Base-by-base conservation (phyloP, 1,284 basidiomycete species). In the Pyrrhoderma noxium region DNA sequence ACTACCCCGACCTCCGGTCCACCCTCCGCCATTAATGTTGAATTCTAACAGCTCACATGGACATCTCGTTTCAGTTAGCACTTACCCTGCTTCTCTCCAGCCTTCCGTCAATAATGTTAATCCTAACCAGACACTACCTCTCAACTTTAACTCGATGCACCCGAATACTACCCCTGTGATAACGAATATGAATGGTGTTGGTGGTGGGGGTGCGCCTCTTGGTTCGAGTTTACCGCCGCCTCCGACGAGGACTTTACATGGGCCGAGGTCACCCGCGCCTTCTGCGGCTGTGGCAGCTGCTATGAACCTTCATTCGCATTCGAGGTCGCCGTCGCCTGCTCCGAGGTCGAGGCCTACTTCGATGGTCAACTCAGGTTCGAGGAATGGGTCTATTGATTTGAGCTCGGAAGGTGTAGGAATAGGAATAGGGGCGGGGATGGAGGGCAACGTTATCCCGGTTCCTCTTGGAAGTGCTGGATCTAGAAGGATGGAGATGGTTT, bases 231-330 rank as follows among this genome's bases (percentile, higher is more conserved):
- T 36, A 66, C 71, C 85, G 21, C 79, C 76, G 0, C 80, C 82
- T 2, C 83, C 85, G 2, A 83, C 79, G 22, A 73, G 76, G 13
- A 77, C 77, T 1, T 82, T 81, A 1, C 73, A 82, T 51, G 85
- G 85, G 0, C 85, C 85, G 27, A 81, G 84, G 16, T 76, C 73
- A 0, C 83, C 80, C 3, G 71, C 70, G 2, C 72, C 57, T 51
- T 63, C 11, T 56, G 46, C 64, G 19, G 51, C 66, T 11, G 69
- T 72, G 13, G 79, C 82, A 14, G 73, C 79, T 39, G 75, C 75
- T 13, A 76, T 31, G 27, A 31, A 31, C 11, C 7, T 31, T 5
- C 27, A 31, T 31, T 31, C 27, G 7, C 11, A 31, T 11, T 31
- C 27, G 27, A 40, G 54, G 14, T 49, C 54, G 16, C 40, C 54